phyloP scores from a whole-genome alignment of 495 filamentous ascomycete species.

The Letharia columbiana region DNA sequence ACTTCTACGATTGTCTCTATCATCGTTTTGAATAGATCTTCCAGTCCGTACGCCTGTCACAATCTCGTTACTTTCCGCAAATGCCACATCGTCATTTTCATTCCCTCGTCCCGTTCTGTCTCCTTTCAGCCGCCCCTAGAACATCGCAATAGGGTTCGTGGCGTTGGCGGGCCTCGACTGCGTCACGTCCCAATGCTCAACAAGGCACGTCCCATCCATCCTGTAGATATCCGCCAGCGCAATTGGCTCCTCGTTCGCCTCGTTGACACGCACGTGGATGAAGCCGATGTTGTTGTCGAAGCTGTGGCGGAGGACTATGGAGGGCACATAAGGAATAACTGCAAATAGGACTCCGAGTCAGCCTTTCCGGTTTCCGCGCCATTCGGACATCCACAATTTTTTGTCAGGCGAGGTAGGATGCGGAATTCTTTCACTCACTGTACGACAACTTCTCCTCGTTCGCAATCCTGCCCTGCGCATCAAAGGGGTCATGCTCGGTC shows the following conservation, averaged over 20 bases:
- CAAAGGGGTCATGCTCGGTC: constrained; percentile 21
- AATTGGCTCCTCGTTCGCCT: constrained; percentile 8
- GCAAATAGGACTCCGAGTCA: background rate
- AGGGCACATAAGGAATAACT: constrained; percentile 15
- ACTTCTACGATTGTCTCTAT: background rate
- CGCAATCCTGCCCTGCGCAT: constrained; percentile 12
- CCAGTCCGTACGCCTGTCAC: background rate
- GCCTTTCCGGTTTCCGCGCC: background rate
- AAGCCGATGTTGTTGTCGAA: constrained; percentile 21
- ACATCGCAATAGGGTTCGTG: constrained; percentile 19
- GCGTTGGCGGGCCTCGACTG: constrained; percentile 19
- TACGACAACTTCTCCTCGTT: constrained; percentile 9
- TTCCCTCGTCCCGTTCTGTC: background rate
- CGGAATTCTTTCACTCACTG: background rate
- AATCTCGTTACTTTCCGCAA: background rate
- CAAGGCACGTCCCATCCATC: constrained; percentile 20
- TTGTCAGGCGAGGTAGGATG: background rate
- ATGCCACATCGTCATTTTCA: background rate
- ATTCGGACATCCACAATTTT: background rate
- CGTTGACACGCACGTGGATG: constrained; percentile 13
- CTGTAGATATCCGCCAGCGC: constrained; percentile 20
- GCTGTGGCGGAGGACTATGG: constrained; percentile 9
- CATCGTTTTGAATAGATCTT: background rate
- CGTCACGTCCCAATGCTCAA: constrained; percentile 21
- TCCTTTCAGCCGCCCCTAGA: background rate